Base-by-base conservation (phyloP, 345 rosid genomes). In the Streptanthus diversifolius region DNA sequence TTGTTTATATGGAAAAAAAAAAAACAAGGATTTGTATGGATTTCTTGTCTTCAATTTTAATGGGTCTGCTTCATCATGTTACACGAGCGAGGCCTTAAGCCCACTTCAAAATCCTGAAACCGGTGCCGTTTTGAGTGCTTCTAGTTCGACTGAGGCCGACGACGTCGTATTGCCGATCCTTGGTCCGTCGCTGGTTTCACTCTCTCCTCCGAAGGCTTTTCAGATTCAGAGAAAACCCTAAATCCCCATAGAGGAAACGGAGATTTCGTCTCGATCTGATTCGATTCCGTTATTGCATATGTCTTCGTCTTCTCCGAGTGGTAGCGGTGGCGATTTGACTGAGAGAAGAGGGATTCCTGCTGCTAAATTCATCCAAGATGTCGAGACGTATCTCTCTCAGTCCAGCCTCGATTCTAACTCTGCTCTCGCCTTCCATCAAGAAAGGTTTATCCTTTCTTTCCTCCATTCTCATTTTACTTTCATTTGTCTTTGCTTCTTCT, bases 331-430 rank as follows among this genome's bases (percentile, higher is more conserved):
- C 17, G 65, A 64, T 58, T 54, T 79, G 73, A 80, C 88, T 3
- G 99, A 87, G 87, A 85, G 99, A 72, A 85, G 98, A 80, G 97
- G 98, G 45, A 86, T 85, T 48, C 92, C 96, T 0, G 99, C 85
- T 19, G 98, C 98, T 70, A 92, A 88, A 72, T 90, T 92, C 72
- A 93, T 84, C 9, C 89, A 88, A 81, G 98, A 88, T 77, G 99
- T 88, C 0, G 88, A 85, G 52, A 85, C 86, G 27, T 87, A 81
- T 69, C 98, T 92, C 80, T 54, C 84, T 47, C 87, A 84, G 57
- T 79, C 84, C 11, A 90, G 88, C 33, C 85, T 88, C 66, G 92
- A 90, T 80, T 84, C 83, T 49, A 88, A 87, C 83, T 85, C 98
- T 14, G 85, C 92, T 60, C 95, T 92, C 55, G 84, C 98, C 60